Conservation (phyloP, 352 stramenopile species). For the Blastocystis sp. region DNA sequence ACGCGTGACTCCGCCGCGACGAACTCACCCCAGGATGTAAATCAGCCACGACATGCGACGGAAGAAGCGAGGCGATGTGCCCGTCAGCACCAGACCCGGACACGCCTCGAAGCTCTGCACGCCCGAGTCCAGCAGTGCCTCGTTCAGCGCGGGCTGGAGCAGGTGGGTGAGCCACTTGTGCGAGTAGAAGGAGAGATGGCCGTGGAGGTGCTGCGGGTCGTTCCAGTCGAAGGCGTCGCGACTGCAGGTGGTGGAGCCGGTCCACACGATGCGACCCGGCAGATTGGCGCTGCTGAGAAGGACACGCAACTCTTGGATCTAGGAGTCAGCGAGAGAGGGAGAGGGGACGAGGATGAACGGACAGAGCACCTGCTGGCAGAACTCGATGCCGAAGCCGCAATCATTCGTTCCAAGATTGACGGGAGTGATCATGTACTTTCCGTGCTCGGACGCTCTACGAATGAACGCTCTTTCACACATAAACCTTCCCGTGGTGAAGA, state of each 20-base stretch:
- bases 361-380: conserved; percentile 61
- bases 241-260: conserved; percentile 60
- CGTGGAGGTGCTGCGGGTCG: conserved; percentile 69
- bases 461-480: not conserved
- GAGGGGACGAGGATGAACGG: conserved; percentile 55
- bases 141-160: conserved; percentile 64
- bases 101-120: conserved; percentile 70
- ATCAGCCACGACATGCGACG: conserved; percentile 63
- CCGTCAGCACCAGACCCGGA: conserved; percentile 65
- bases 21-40: conserved; percentile 34
- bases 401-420: conserved; percentile 43
- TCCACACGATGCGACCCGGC: conserved; percentile 69
- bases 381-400: conserved; percentile 65
- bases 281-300: conserved; percentile 57
- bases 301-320: conserved; percentile 57
- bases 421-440: conserved; percentile 66
- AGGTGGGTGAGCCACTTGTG: conserved; percentile 71
- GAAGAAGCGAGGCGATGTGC: conserved; percentile 67
- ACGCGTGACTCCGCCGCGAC: not conserved
- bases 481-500: conserved; percentile 59
- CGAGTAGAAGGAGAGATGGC: conserved; percentile 60
- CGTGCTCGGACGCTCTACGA: conserved; percentile 2
- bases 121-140: not conserved
- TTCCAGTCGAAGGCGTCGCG: conserved; percentile 63
- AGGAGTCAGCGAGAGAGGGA: not conserved